A percentile compares a stretch with the other conserved stretches of the same genome.
These are phyloP conservation scores for Crithidia bombi DNA, from an alignment of 208 protist species.

Conservation along the genomic window DNA sequence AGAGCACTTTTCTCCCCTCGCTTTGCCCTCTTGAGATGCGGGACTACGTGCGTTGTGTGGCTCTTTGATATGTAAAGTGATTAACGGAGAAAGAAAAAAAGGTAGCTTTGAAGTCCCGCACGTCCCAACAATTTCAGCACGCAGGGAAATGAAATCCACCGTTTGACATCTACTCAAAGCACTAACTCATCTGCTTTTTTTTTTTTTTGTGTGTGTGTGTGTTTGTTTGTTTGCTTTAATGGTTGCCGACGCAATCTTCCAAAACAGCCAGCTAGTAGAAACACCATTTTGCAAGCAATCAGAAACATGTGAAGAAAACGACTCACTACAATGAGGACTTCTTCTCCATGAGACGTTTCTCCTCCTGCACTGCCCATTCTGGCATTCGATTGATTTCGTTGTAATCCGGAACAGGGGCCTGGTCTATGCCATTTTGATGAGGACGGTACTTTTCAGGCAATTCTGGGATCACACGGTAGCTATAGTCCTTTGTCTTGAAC, in stretches of 20 bases:
- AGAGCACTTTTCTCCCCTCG: no score
- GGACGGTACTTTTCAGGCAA: conserved; percentile 92
- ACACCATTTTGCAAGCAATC: neutral
- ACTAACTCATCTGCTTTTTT: no score
- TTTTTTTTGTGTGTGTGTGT: no score
- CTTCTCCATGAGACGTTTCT: conserved; percentile 61
- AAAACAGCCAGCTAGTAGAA: neutral
- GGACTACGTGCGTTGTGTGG: no score
- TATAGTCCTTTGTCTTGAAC: conserved; percentile 91
- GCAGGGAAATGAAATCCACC: no score
- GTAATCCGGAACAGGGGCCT: conserved; percentile 88
- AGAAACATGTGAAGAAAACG: conserved; percentile 1
- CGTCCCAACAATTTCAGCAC: no score
- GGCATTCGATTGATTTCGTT: conserved; percentile 91
- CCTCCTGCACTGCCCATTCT: conserved; percentile 86
- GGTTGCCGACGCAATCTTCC: neutral
- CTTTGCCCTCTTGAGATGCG: no score
- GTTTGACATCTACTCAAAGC: no score
- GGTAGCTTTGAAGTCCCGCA: no score
- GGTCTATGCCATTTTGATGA: conserved; percentile 91
- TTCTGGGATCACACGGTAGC: conserved; percentile 89
- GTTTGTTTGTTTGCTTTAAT: no score
- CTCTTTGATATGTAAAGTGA: no score
- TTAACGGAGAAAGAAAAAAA: no score
- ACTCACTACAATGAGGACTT: conserved; percentile 3